These are phyloP conservation scores for Thelonectria rubi DNA, from an alignment of 2,329 filamentous ascomycete species.

Conservation along the genomic window DNA sequence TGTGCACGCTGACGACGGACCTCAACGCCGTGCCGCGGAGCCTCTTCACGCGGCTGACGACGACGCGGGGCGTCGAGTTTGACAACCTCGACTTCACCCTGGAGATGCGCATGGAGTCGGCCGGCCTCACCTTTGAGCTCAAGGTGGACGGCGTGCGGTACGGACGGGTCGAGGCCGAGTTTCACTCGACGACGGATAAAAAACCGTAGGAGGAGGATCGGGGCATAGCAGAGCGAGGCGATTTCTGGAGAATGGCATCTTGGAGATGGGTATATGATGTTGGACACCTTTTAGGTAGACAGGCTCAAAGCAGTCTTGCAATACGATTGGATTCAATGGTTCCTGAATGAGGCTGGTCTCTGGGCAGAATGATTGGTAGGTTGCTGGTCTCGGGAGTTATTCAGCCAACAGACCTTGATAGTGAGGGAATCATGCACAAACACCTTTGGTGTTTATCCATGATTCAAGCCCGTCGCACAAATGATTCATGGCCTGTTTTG, in stretches of 20 bases:
- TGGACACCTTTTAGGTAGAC: too few species aligned
- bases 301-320: too few species aligned
- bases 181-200: conserved; percentile 60
- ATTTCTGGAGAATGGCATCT: neutral
- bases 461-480: too few species aligned
- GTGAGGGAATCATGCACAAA: too few species aligned
- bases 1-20: conserved; percentile 84
- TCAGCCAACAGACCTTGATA: too few species aligned
- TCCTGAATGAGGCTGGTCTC: too few species aligned
- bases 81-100: conserved; percentile 84
- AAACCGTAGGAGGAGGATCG: neutral
- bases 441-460: too few species aligned
- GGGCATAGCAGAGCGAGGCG: neutral
- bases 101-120: conserved; percentile 84
- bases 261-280: neutral
- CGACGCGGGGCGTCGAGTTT: conserved; percentile 82
- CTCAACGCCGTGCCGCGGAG: conserved; percentile 77
- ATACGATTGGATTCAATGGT: neutral
- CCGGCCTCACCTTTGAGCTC: conserved; percentile 78
- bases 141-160: conserved; percentile 82
- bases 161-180: conserved; percentile 80
- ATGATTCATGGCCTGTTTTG: too few species aligned
- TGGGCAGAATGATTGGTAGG: neutral
- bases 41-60: conserved; percentile 79
- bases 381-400: neutral